phyloP scores from a whole-genome alignment of 345 rosid genomes.

The Carallia brachiata region DNA sequence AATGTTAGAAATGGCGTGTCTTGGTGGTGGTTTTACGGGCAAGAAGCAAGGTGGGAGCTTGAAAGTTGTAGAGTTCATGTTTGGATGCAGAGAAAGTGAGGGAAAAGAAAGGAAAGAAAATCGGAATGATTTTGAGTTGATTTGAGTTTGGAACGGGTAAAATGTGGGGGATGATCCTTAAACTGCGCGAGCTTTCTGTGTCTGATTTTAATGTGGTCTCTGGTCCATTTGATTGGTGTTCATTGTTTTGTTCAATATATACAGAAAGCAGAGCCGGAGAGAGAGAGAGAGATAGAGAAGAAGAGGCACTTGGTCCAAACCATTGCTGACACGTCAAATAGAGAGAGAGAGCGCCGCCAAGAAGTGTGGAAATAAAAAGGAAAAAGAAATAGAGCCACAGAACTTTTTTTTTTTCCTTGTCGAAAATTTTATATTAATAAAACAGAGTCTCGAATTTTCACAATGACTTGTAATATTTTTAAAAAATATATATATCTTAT shows the following conservation, averaged over 20 bases:
- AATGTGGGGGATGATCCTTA: slow-evolving; percentile 18
- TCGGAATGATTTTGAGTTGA: not conserved
- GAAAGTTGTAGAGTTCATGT: slow-evolving; percentile 33
- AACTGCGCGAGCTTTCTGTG: not conserved
- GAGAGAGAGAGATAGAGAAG: no score
- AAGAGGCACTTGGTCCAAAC: no score
- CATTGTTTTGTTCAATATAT: no score
- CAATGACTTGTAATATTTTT: no score
- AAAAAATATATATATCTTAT: no score
- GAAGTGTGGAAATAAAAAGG: no score
- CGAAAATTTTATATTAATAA: no score
- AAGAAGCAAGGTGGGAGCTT: not conserved
- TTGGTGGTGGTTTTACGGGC: not conserved
- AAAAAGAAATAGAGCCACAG: no score
- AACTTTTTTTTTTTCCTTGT: no score
- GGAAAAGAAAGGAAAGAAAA: not conserved
- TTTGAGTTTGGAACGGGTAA: not conserved
- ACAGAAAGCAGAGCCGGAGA: no score
- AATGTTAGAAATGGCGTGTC: not conserved
- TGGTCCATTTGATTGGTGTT: not conserved
- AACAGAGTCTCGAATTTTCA: no score
- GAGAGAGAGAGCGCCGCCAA: not conserved
- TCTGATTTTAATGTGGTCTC: not conserved
- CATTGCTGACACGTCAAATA: no score
- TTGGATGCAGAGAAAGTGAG: slow-evolving; percentile 18